These are phyloP conservation scores for Microascus cirrosus DNA, from an alignment of 2,329 filamentous ascomycete species.

Conservation along the genomic window DNA sequence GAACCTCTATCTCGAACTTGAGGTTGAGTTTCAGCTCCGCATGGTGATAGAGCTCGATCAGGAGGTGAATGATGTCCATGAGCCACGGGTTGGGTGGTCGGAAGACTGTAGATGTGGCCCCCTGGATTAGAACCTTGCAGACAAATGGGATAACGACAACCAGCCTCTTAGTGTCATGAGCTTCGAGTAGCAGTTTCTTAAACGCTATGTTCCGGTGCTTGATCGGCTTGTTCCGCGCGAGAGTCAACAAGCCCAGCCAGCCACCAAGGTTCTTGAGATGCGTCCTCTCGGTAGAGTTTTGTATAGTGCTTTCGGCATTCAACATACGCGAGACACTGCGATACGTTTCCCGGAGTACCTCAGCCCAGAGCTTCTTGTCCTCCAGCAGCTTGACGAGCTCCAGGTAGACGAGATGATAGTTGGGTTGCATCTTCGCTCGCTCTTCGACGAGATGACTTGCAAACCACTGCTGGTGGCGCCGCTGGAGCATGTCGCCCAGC, in stretches of 20 bases:
- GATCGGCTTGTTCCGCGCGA: conserved; percentile 90
- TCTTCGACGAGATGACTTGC: conserved; percentile 90
- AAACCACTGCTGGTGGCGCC: conserved; percentile 90
- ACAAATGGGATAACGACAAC: conserved; percentile 94
- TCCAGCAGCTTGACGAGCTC: conserved; percentile 78
- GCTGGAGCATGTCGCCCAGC: conserved; percentile 65
- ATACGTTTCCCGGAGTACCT: conserved; percentile 90
- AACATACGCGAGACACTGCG: conserved; percentile 75
- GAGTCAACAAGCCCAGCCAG: conserved; percentile 87
- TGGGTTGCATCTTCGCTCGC: conserved; percentile 92
- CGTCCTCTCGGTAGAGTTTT: conserved; percentile 70
- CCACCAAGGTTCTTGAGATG: conserved; percentile 88
- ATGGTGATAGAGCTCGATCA: conserved; percentile 89
- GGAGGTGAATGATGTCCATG: conserved; percentile 85
- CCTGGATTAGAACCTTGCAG: conserved; percentile 87
- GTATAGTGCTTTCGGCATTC: conserved; percentile 80
- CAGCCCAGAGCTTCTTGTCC: conserved; percentile 67
- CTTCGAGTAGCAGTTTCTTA: conserved; percentile 88
- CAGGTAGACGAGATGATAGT: conserved; percentile 89
- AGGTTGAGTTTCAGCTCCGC: conserved; percentile 91
- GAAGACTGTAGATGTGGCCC: conserved; percentile 77
- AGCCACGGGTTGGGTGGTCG: conserved; percentile 93
- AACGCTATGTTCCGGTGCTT: conserved; percentile 95
- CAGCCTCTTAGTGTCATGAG: conserved; percentile 82
- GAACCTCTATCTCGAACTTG: conserved; percentile 96